Percentiles rank a stretch among this genome's conserved stretches.
Conservation (phyloP, 2,329 filamentous ascomycete species). For the Alternaria arborescens region DNA sequence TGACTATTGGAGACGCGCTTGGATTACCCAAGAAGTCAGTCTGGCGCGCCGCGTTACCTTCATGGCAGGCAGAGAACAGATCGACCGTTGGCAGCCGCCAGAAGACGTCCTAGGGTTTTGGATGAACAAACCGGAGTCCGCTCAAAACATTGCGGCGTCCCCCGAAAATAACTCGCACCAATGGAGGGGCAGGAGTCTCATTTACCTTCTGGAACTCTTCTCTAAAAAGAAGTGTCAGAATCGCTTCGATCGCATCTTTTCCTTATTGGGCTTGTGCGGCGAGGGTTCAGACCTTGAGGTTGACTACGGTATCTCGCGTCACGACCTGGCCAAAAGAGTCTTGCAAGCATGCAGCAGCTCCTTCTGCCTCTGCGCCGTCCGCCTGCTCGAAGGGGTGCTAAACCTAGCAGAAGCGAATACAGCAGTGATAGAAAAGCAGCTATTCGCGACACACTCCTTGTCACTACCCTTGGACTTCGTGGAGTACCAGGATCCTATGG, state of each 20-base stretch:
- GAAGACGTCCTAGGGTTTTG: too few relatives aligned
- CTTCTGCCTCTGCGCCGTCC: background rate
- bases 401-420: background rate
- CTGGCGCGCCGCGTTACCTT: too few relatives aligned
- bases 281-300: background rate
- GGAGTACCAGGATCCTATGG: too few relatives aligned
- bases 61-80: too few relatives aligned
- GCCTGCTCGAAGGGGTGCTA: background rate
- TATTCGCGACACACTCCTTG: background rate
- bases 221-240: background rate
- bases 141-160: too few relatives aligned
- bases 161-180: background rate
- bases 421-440: background rate
- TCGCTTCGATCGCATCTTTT: background rate
- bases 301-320: background rate
- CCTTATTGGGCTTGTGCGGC: background rate
- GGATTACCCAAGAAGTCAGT: too few relatives aligned
- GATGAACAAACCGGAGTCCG: too few relatives aligned
- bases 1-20: too few relatives aligned
- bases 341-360: background rate
- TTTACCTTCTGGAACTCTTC: background rate
- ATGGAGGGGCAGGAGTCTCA: background rate
- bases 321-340: background rate
- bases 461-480: too few relatives aligned
- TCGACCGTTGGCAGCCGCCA: too few relatives aligned